Percentiles rank a stretch among this genome's conserved stretches.
Conservation (phyloP, 2,329 filamentous ascomycete genomes). For the Stagonosporopsis chrysanthemi region DNA sequence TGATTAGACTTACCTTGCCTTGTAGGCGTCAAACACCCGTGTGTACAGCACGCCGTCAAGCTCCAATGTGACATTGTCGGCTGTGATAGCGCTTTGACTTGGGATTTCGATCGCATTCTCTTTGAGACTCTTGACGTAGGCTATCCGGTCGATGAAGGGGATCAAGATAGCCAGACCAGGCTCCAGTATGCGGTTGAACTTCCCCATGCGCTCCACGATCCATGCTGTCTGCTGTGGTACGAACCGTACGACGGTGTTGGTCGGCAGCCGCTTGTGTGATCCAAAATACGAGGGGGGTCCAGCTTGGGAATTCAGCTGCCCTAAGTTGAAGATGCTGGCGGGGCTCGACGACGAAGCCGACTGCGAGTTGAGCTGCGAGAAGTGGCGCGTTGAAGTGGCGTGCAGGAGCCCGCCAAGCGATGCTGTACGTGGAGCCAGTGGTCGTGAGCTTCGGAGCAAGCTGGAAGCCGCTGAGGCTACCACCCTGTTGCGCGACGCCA, state of each 20-base stretch:
- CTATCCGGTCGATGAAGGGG: constrained; percentile 92
- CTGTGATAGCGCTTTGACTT: constrained; percentile 96
- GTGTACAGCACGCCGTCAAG: constrained; percentile 96
- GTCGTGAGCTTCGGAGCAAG: constrained; percentile 34
- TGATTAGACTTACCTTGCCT: constrained; percentile 74
- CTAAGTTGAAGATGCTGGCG: constrained; percentile 40
- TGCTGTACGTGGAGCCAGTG: constrained; percentile 26
- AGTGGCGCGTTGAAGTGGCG: constrained; percentile 34
- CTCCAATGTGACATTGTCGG: constrained; percentile 97
- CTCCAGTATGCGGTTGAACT: constrained; percentile 91
- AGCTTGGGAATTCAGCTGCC: constrained; percentile 33
- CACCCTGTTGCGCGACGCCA: constrained; percentile 47
- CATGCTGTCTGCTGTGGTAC: constrained; percentile 99
- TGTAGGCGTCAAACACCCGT: constrained; percentile 96
- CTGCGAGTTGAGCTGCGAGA: constrained; percentile 42
- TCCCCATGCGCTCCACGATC: constrained; percentile 99
- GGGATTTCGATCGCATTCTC: constrained; percentile 96
- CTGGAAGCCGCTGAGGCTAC: constrained; percentile 41
- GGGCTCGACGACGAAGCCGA: constrained; percentile 33
- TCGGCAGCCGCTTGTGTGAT: constrained; percentile 70
- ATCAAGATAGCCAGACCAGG: constrained; percentile 89
- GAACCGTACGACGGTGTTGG: constrained; percentile 94
- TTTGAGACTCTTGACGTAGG: constrained; percentile 97
- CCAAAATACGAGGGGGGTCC: constrained; percentile 81
- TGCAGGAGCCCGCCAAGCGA: constrained; percentile 32